Percentiles rank a stretch among this genome's conserved stretches.
Evolutionary conservation across 1,284 basidiomycete genomes (phyloP).

Genomic region (Trametes versicolor): DNA sequence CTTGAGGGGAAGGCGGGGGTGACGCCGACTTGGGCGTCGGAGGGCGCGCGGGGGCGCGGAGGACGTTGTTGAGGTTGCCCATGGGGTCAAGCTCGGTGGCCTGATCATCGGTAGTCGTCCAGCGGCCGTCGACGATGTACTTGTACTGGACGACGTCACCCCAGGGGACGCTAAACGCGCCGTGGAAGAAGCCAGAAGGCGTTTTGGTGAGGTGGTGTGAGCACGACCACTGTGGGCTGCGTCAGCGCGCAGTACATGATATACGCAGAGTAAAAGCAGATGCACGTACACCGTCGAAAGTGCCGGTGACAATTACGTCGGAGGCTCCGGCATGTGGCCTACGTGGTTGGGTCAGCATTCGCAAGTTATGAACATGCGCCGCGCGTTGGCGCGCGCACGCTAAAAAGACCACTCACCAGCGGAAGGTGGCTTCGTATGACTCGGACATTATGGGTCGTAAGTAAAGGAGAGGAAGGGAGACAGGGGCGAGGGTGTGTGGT

Average conservation of each 20-base stretch:
- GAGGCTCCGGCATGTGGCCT: slow-evolving; percentile 66
- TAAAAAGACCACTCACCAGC: slow-evolving; percentile 31
- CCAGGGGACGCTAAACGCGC: slow-evolving; percentile 68
- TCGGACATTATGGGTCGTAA: slow-evolving; percentile 38
- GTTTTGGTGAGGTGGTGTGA: slow-evolving; percentile 64
- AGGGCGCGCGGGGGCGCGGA: slow-evolving; percentile 66
- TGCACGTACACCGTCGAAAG: slow-evolving; percentile 76
- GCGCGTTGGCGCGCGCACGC: slow-evolving; percentile 1
- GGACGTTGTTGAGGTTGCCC: slow-evolving; percentile 81
- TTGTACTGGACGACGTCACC: slow-evolving; percentile 75
- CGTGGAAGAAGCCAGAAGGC: slow-evolving; percentile 61
- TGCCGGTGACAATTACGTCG: slow-evolving; percentile 76
- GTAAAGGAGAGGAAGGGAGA: slow-evolving; percentile 18
- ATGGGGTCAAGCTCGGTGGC: slow-evolving; percentile 69
- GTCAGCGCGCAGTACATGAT: slow-evolving; percentile 5
- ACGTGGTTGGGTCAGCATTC: slow-evolving; percentile 5
- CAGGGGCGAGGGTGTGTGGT: slow-evolving; percentile 6
- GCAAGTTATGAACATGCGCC: neutral
- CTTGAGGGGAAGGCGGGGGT: slow-evolving; percentile 25
- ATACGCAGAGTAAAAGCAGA: slow-evolving; percentile 2
- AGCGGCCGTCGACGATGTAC: slow-evolving; percentile 80
- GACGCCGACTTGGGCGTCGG: slow-evolving; percentile 26
- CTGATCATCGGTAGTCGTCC: slow-evolving; percentile 64
- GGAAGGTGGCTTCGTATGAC: slow-evolving; percentile 36
- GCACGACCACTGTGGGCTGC: slow-evolving; percentile 65